phyloP scores from a whole-genome alignment of 1,284 basidiomycete genomes.

The Ganoderma lucidum region DNA sequence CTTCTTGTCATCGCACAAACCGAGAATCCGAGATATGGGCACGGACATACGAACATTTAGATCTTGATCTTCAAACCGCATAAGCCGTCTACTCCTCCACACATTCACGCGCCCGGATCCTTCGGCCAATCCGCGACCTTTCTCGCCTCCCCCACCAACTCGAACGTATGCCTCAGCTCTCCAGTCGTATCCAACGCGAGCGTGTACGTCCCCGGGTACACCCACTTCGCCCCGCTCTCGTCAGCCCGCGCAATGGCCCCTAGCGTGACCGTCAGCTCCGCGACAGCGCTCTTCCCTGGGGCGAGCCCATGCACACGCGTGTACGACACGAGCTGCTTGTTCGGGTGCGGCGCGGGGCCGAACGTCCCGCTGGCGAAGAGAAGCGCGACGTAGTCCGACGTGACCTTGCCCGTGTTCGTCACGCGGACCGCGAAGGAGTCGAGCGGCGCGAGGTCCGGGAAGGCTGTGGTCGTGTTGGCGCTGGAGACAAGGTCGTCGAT shows the following conservation, averaged over 20 bases:
- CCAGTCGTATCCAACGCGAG: constrained; percentile 41
- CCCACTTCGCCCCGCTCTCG: constrained; percentile 53
- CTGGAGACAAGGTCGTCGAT: constrained; percentile 40
- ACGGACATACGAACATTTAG: background rate
- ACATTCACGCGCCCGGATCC: constrained; percentile 29
- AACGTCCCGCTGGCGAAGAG: constrained; percentile 57
- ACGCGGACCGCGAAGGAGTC: constrained; percentile 57
- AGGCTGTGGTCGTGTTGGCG: constrained; percentile 36
- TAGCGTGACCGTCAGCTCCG: constrained; percentile 53
- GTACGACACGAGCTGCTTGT: constrained; percentile 60
- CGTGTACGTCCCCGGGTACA: constrained; percentile 57
- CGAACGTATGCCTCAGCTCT: constrained; percentile 47
- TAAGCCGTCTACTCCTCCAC: background rate
- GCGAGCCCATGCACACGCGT: constrained; percentile 52
- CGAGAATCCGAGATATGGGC: background rate
- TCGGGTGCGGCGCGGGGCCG: constrained; percentile 59
- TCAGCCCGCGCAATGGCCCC: constrained; percentile 61
- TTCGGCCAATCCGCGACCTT: constrained; percentile 51
- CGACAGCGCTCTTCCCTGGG: constrained; percentile 46
- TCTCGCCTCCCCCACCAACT: constrained; percentile 49
- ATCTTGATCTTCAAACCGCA: background rate
- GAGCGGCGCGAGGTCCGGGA: constrained; percentile 54
- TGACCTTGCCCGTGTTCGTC: constrained; percentile 55
- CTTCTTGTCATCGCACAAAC: background rate
- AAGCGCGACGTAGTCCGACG: constrained; percentile 64